Evolutionary conservation across 768 basidiomycete species (phyloP), one percentile per base, ranked within the genome.

Genomic region (Fomitopsis serialis): DNA sequence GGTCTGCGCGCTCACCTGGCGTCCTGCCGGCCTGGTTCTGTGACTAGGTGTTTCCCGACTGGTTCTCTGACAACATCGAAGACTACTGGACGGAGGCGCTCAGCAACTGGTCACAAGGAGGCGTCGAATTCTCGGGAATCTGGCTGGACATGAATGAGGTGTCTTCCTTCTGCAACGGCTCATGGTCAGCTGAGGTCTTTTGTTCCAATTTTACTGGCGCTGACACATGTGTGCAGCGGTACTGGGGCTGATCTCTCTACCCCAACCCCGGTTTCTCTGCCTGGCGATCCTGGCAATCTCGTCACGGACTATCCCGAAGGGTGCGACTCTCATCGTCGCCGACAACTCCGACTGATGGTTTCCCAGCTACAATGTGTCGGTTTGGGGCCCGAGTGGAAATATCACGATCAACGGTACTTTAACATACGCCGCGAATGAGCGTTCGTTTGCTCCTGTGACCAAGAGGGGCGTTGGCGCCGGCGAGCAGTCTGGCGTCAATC

Each of bases 111-210:
- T 74, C 70, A 11, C 55, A 68, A 1, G 55, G 61, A 0, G 82
- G 79, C 0, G 70, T 87, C n/a, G 68, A 77, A n/a, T 82, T 79
- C 59, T 78, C 78, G 21, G 84, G 84, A 1, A 75, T 86, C 42
- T 88, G 85, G 85, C 68, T 85, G 1, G 80, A 85, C 62, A 84
- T 85, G 83, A 85, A 86, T 53, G 85, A 86, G 55, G 67, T 74
- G 13, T 78, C 74, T n/a, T 82, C 80, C 1, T 86, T 87, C 66
- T 85, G 83, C 61, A 73, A 77, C 47, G 73, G 79, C 5, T 84
- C 81, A 1, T 83, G 82, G 78, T 78, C 54, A 50, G 69, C 56
- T 45, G 36, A 57, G 48, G 48, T 11, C 36, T 17, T 22, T 40
- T n/a, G 21, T 49, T 37, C 35, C 35, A 34, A 34, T 8, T 40